phyloP scores from a whole-genome alignment of 1,284 basidiomycete genomes.

The Moesziomyces antarcticus region DNA sequence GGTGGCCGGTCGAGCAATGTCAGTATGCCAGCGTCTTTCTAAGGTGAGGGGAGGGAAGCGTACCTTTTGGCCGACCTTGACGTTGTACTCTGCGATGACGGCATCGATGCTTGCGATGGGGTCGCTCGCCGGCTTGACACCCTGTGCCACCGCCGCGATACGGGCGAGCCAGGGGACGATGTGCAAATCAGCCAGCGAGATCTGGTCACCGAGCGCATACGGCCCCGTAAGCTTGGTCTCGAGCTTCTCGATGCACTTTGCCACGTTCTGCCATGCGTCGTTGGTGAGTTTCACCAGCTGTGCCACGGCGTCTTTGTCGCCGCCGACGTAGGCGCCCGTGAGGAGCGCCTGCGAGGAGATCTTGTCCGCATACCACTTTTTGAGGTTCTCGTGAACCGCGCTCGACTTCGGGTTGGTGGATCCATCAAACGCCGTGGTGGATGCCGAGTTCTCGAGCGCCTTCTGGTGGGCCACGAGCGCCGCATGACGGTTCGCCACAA shows the following conservation, averaged over 20 bases:
- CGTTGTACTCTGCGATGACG: slow-evolving; percentile 5
- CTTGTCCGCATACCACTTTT: slow-evolving; percentile 70
- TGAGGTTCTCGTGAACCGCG: slow-evolving; percentile 37
- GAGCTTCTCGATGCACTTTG: slow-evolving; percentile 70
- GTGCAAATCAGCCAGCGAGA: slow-evolving; percentile 83
- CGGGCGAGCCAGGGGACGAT: slow-evolving; percentile 80
- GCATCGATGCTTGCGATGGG: slow-evolving; percentile 7
- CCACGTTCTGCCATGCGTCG: slow-evolving; percentile 71
- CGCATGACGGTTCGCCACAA: slow-evolving; percentile 70
- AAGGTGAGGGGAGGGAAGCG: background rate
- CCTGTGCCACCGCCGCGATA: slow-evolving; percentile 12
- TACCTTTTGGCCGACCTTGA: slow-evolving; percentile 24
- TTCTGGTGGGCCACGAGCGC: slow-evolving; percentile 74
- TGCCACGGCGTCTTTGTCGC: slow-evolving; percentile 7
- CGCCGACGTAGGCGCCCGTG: slow-evolving; percentile 66
- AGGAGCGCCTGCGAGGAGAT: slow-evolving; percentile 66
- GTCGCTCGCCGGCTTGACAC: slow-evolving; percentile 1
- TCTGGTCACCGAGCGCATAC: slow-evolving; percentile 77
- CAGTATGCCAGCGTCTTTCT: no score
- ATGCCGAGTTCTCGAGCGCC: slow-evolving; percentile 71
- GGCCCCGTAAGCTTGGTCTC: slow-evolving; percentile 78
- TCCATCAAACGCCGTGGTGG: slow-evolving; percentile 73
- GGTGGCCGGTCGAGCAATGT: no score
- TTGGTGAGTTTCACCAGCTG: slow-evolving; percentile 68
- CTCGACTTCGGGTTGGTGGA: slow-evolving; percentile 64